phyloP scores from a whole-genome alignment of 768 basidiomycete genomes.

The Phlegmacium glaucopus region DNA sequence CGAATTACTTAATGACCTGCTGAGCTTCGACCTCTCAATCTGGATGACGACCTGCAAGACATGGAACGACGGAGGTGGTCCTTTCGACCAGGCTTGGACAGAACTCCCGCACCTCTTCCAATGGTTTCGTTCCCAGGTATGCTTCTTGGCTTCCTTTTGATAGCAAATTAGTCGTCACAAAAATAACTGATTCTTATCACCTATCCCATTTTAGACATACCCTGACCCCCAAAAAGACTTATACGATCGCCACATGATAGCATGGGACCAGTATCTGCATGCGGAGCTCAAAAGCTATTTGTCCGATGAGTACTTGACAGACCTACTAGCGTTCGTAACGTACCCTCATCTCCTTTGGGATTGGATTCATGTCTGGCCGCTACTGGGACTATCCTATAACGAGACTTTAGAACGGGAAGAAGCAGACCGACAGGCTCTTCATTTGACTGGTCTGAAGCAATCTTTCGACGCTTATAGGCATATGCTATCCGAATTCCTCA shows the following conservation, averaged over 20 bases:
- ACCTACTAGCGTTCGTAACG: constrained; percentile 20
- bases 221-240: constrained; percentile 21
- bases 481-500: constrained; percentile 18
- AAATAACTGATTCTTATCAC: not conserved
- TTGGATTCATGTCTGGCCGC: constrained; percentile 22
- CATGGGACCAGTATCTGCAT: constrained; percentile 19
- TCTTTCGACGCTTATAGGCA: constrained; percentile 18
- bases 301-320: constrained; percentile 12
- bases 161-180: not conserved
- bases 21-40: constrained; percentile 17
- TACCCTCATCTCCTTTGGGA: constrained; percentile 21
- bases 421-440: constrained; percentile 11
- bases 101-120: constrained; percentile 20
- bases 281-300: constrained; percentile 13
- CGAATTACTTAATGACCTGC: constrained; percentile 18
- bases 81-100: constrained; percentile 21
- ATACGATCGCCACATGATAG: constrained; percentile 14
- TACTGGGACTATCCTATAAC: constrained; percentile 14
- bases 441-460: constrained; percentile 17
- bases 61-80: constrained; percentile 23
- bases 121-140: constrained; percentile 20
- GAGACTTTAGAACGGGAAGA: constrained; percentile 13
- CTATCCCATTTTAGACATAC: constrained; percentile 15
- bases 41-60: constrained; percentile 23
- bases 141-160: constrained; percentile 3